Evolutionary conservation across 2,329 filamentous ascomycete genomes (phyloP).

Genomic region (Fusarium subtropicale): DNA sequence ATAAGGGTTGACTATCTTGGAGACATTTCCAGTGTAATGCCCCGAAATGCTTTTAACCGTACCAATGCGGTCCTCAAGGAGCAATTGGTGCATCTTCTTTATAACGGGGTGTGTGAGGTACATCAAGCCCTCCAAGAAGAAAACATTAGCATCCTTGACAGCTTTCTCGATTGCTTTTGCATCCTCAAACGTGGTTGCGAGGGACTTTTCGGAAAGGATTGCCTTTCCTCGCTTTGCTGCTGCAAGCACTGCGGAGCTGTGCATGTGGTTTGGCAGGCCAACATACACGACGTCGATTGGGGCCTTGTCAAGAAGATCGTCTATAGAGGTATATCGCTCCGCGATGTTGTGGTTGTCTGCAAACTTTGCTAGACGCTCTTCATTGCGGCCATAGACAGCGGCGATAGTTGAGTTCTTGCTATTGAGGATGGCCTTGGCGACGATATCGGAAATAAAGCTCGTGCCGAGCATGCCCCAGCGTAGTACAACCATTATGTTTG

Average conservation of each 20-base stretch:
- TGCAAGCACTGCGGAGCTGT: constrained; percentile 17
- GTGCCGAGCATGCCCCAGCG: constrained; percentile 26
- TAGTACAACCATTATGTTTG: background rate
- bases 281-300: constrained; percentile 18
- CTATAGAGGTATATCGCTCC: constrained; percentile 10
- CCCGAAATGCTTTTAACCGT: background rate
- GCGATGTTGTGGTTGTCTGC: constrained; percentile 11
- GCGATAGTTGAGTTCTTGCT: constrained; percentile 14
- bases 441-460: constrained; percentile 25
- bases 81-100: constrained; percentile 3
- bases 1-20: constrained; percentile 19
- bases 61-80: constrained; percentile 7
- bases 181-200: constrained; percentile 19
- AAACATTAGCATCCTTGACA: background rate
- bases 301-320: constrained; percentile 11
- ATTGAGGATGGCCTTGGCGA: constrained; percentile 14
- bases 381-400: constrained; percentile 16
- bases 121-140: constrained; percentile 17
- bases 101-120: constrained; percentile 14
- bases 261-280: constrained; percentile 26
- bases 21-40: constrained; percentile 22
- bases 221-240: constrained; percentile 24
- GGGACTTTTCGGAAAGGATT: constrained; percentile 14
- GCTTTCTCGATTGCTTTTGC: background rate
- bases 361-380: background rate